Percentiles rank a stretch among this genome's conserved stretches.
phyloP scores from a whole-genome alignment of 495 filamentous ascomycete genomes.

The Talaromyces ruber region DNA sequence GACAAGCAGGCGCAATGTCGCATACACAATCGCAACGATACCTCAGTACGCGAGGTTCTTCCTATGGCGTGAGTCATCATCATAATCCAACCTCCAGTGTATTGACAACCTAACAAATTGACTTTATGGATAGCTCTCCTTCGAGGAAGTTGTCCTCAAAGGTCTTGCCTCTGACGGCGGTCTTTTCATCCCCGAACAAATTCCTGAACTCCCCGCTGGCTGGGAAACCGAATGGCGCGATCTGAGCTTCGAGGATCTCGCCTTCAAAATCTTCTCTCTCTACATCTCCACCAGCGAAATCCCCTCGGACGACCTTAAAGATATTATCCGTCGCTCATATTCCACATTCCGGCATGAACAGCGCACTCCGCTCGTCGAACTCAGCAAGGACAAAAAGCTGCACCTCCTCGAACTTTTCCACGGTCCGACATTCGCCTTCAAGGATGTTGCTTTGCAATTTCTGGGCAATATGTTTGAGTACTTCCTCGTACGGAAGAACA shows the following conservation, averaged over 20 bases:
- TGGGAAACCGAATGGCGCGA: slow-evolving; percentile 50
- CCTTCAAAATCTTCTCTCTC: slow-evolving; percentile 61
- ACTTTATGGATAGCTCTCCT: slow-evolving; percentile 57
- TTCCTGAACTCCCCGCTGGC: slow-evolving; percentile 63
- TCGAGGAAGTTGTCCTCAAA: slow-evolving; percentile 85
- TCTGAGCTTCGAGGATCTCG: slow-evolving; percentile 69
- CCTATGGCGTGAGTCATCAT: slow-evolving; percentile 55
- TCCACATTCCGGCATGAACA: slow-evolving; percentile 74
- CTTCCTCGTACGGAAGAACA: slow-evolving; percentile 76
- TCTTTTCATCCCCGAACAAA: slow-evolving; percentile 79
- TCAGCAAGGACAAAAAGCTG: slow-evolving; percentile 53
- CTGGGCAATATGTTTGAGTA: slow-evolving; percentile 96
- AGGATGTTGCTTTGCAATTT: slow-evolving; percentile 85
- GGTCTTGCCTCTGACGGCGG: slow-evolving; percentile 84
- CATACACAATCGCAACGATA: slow-evolving; percentile 57
- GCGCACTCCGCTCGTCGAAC: slow-evolving; percentile 61
- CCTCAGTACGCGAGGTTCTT: slow-evolving; percentile 71
- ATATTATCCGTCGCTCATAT: slow-evolving; percentile 73
- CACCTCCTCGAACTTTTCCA: slow-evolving; percentile 93
- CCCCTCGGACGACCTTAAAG: slow-evolving; percentile 65
- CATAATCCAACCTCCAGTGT: neutral
- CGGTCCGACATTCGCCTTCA: slow-evolving; percentile 94
- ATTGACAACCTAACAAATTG: neutral
- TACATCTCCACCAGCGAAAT: slow-evolving; percentile 83
- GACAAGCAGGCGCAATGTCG: neutral